phyloP scores from a whole-genome alignment of 352 stramenopile species.

The Phytophthora palmivora region DNA sequence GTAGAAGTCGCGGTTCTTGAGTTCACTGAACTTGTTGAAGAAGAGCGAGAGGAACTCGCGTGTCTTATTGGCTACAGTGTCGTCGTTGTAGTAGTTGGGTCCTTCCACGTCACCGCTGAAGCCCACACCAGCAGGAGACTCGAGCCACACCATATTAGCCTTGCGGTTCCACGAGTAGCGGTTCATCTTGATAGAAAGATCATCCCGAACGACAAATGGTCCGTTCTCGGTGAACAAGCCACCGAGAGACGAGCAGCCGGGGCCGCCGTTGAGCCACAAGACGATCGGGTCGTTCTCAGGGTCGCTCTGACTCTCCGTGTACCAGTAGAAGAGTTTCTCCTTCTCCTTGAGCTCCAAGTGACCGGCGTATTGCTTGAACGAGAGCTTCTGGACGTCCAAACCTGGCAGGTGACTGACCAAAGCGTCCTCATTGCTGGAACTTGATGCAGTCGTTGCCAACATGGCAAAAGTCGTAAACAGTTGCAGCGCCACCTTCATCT shows the following conservation, averaged over 20 bases:
- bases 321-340: constrained; percentile 87
- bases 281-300: constrained; percentile 73
- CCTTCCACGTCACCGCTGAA: constrained; percentile 71
- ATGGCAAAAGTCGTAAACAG: constrained; percentile 35
- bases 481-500: constrained; percentile 52
- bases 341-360: constrained; percentile 57
- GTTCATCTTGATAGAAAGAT: constrained; percentile 68
- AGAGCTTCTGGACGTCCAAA: constrained; percentile 39
- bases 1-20: constrained; percentile 80
- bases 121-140: constrained; percentile 76
- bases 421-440: constrained; percentile 51
- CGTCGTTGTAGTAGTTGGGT: constrained; percentile 84
- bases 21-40: constrained; percentile 74
- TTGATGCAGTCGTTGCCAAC: constrained; percentile 7
- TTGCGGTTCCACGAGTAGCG: constrained; percentile 83
- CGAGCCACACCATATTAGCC: constrained; percentile 81
- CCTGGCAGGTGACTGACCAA: constrained; percentile 60
- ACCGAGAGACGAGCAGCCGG: constrained; percentile 77
- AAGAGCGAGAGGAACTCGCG: constrained; percentile 82
- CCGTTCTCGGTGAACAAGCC: constrained; percentile 77
- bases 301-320: constrained; percentile 69
- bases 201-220: constrained; percentile 67
- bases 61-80: constrained; percentile 74
- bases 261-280: constrained; percentile 85
- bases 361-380: constrained; percentile 79